Evolutionary conservation across 495 filamentous ascomycete genomes (phyloP), one percentile per base, ranked within the genome.

Genomic region (Ramalina intermedia): DNA sequence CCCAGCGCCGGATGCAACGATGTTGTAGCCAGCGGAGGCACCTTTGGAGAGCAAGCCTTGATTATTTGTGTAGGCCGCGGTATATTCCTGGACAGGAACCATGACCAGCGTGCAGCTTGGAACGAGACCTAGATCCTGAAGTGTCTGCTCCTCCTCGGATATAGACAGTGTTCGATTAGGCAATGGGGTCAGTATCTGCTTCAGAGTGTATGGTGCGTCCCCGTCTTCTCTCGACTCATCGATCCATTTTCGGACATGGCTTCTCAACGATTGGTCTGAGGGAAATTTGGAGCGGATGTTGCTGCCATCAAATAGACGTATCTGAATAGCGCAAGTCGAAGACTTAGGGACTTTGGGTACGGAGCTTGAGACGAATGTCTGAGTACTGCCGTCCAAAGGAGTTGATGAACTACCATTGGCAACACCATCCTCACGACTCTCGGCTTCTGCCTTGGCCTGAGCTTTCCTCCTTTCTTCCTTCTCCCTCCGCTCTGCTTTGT

Each of bases 61-160:
- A 8, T 58, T 66, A 0, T 60, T 47, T 1, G 61, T 53, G 54
- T 90, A 89, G 0, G 83, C 81, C 6, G 74, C 66, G 0, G 73
- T 72, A 51, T 74, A 81, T 3, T 69, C 74, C 20, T 70, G 62
- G 2, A 83, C 75, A 0, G 84, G 82, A 2, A 93, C 71, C 47
- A 96, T 76, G 37, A 96, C 84, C 1, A 96, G 69, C 3, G 83
- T 96, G 3, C 87, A 82, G 1, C 75, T 84, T 0, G 90, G 87
- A 6, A 75, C 70, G 1, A 94, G 69, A 8, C 77, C 81, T 13
- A 95, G 67, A 2, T 80, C 76, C 12, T 66, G 61, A 0, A 95
- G 71, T 0, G 72, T 70, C 38, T 78, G 68, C 27, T 72, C 72
- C 59, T 96, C 91, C 37, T 96, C 87, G 1, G 75, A 66, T 6